Percentiles rank a stretch among this genome's conserved stretches.
phyloP scores from a whole-genome alignment of 23 red algal species.

The Cyanidium caldarium region DNA sequence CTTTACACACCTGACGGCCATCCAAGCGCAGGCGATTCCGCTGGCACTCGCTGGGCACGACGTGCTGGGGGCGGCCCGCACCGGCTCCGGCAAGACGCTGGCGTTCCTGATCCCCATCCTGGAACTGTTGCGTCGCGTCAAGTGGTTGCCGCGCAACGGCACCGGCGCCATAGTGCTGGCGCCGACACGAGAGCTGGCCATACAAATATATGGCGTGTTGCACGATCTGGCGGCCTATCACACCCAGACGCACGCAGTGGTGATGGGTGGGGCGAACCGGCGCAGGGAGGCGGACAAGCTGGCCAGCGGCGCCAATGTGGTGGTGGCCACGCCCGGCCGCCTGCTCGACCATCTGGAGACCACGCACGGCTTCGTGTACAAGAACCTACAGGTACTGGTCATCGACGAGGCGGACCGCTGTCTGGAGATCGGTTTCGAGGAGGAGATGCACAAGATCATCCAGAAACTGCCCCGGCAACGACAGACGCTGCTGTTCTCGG shows the following conservation, averaged over 20 bases:
- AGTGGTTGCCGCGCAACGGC: slow-evolving; percentile 78
- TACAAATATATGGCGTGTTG: slow-evolving; percentile 86
- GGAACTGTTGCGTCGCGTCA: slow-evolving; percentile 69
- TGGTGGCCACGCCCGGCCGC: slow-evolving; percentile 89
- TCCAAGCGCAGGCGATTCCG: slow-evolving; percentile 77
- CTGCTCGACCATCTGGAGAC: slow-evolving; percentile 91
- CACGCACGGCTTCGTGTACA: slow-evolving; percentile 71
- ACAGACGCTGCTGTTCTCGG: slow-evolving; percentile 94
- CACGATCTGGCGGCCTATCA: slow-evolving; percentile 65
- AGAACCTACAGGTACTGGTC: slow-evolving; percentile 57
- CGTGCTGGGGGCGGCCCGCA: slow-evolving; percentile 79
- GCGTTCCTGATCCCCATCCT: slow-evolving; percentile 89
- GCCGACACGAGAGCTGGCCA: slow-evolving; percentile 84
- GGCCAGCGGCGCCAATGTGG: slow-evolving; percentile 43
- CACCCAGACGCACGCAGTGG: slow-evolving; percentile 64
- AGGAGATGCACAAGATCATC: slow-evolving; percentile 90
- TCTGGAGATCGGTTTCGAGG: slow-evolving; percentile 96
- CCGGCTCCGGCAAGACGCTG: slow-evolving; percentile 93
- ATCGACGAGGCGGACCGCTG: slow-evolving; percentile 97
- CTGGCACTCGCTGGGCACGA: slow-evolving; percentile 79
- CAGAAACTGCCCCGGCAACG: slow-evolving; percentile 50
- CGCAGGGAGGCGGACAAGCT: slow-evolving; percentile 76
- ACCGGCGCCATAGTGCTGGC: slow-evolving; percentile 84
- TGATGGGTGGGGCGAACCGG: slow-evolving; percentile 92
- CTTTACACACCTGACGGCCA: slow-evolving; percentile 89